Conservation (phyloP, 176 grass and related monocot genomes). For the Aegilops speltoides region DNA sequence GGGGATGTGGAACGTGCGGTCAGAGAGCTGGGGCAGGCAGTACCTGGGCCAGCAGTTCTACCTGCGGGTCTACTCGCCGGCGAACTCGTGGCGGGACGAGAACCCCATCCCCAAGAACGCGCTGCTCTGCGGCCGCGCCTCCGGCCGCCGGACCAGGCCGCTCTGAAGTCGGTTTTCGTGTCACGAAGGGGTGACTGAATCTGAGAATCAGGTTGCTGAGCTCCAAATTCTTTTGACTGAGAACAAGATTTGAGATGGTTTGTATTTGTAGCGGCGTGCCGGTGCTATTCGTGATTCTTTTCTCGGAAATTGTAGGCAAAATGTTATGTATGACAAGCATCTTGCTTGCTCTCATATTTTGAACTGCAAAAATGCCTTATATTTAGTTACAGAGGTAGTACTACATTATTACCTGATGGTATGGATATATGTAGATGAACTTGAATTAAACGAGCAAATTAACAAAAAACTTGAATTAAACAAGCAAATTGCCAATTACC, state of each 20-base stretch:
- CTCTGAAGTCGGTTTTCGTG: conserved; percentile 55
- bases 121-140: conserved; percentile 79
- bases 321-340: not conserved
- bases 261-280: not conserved
- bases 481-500: too few species aligned
- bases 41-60: conserved; percentile 97
- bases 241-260: too few species aligned
- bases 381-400: too few species aligned
- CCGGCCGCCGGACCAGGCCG: conserved; percentile 79
- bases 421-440: too few species aligned
- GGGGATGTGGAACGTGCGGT: conserved; percentile 96
- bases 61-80: conserved; percentile 86
- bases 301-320: conserved; percentile 32
- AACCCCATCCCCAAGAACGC: conserved; percentile 93
- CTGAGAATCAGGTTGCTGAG: conserved; percentile 20
- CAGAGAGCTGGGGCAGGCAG: conserved; percentile 86
- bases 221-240: not conserved
- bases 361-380: too few species aligned
- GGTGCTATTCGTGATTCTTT: not conserved
- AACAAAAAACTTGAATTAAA: too few species aligned
- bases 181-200: conserved; percentile 69
- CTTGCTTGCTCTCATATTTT: conserved; percentile 28
- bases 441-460: too few species aligned
- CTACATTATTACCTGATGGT: too few species aligned
- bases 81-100: conserved; percentile 91